phyloP scores from a whole-genome alignment of 192 early-diverging fungal species.

The Coemansia sp. region DNA sequence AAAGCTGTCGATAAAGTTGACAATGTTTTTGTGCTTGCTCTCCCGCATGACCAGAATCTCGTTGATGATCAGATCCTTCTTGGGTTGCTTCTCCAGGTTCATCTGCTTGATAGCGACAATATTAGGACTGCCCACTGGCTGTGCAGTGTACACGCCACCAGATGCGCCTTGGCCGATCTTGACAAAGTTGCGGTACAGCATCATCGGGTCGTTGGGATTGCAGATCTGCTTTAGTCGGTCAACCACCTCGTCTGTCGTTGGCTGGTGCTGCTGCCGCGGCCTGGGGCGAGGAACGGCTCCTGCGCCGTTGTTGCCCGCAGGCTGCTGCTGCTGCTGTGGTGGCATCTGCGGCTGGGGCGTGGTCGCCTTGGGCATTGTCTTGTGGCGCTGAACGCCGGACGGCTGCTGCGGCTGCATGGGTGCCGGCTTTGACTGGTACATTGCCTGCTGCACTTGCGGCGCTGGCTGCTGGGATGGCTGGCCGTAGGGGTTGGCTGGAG shows the following conservation, averaged over 20 bases:
- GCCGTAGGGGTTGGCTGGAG: conserved; percentile 22
- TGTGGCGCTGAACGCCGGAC: conserved; percentile 33
- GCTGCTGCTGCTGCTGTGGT: neutral
- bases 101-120: conserved; percentile 94
- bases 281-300: conserved; percentile 42
- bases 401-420: conserved; percentile 18
- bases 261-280: conserved; percentile 57
- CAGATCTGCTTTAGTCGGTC: conserved; percentile 80
- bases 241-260: conserved; percentile 76
- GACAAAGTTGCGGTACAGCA: conserved; percentile 79
- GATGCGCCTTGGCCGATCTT: conserved; percentile 98
- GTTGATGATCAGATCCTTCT: conserved; percentile 90
- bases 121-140: conserved; percentile 64
- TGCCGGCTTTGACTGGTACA: conserved; percentile 9
- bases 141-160: conserved; percentile 94
- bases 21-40: conserved; percentile 90
- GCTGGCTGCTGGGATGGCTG: conserved; percentile 24
- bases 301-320: neutral
- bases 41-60: conserved; percentile 95
- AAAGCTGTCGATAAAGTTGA: conserved; percentile 93
- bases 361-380: conserved; percentile 34
- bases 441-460: conserved; percentile 17
- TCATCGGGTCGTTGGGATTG: conserved; percentile 82
- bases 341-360: conserved; percentile 14
- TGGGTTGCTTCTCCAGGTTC: conserved; percentile 80